phyloP scores from a whole-genome alignment of 805 yeast species.

The Saccharomycopsis lassenensis region DNA sequence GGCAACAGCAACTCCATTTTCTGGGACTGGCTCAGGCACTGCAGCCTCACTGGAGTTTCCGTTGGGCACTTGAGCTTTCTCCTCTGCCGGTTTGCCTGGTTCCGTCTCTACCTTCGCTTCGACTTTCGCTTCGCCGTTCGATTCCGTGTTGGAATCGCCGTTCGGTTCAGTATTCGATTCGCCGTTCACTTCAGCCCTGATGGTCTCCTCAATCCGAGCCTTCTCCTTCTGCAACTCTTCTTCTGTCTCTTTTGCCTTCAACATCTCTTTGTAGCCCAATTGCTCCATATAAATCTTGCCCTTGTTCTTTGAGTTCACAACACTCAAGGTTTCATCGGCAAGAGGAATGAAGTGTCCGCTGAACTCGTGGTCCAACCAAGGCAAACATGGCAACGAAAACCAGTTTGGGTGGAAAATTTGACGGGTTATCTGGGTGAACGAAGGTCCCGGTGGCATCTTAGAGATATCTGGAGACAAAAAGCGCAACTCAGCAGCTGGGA shows the following conservation, averaged over 20 bases:
- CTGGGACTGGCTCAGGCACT: too few relatives aligned
- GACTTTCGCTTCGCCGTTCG: slow-evolving; percentile 7
- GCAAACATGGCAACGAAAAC: slow-evolving; percentile 52
- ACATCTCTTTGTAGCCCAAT: slow-evolving; percentile 34
- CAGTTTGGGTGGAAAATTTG: slow-evolving; percentile 51
- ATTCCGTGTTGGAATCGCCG: slow-evolving; percentile 1
- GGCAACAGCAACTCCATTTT: not conserved
- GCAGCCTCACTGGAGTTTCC: not conserved
- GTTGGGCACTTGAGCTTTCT: slow-evolving; percentile 10
- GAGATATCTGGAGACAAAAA: slow-evolving; percentile 28
- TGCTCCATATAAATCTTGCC: slow-evolving; percentile 45
- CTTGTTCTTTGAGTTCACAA: slow-evolving; percentile 39
- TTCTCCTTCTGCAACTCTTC: slow-evolving; percentile 4
- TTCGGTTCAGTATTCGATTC: not conserved
- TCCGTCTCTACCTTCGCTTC: not conserved
- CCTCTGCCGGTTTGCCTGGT: slow-evolving; percentile 5
- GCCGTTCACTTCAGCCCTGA: slow-evolving; percentile 5
- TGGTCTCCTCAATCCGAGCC: slow-evolving; percentile 6
- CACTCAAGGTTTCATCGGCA: slow-evolving; percentile 46
- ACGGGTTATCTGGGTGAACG: slow-evolving; percentile 43
- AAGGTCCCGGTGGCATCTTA: slow-evolving; percentile 1
- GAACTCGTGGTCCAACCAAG: slow-evolving; percentile 46
- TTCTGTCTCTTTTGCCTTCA: slow-evolving; percentile 13
- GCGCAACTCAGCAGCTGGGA: slow-evolving; percentile 32
- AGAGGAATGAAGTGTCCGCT: slow-evolving; percentile 55